Evolutionary conservation across 768 basidiomycete genomes (phyloP).

Genomic region (Collybia sordida): DNA sequence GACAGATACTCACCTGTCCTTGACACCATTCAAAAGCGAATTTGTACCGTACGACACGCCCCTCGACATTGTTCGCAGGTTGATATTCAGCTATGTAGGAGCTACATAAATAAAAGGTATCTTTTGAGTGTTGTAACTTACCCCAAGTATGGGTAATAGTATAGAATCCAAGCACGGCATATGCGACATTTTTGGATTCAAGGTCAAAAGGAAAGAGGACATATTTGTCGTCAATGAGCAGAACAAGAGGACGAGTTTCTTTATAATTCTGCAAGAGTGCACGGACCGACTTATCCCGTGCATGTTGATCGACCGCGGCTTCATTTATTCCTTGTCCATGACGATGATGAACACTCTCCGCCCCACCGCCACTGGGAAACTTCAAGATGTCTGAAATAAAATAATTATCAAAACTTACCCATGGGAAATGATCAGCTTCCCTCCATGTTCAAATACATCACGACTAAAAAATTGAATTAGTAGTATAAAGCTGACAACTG

Average conservation of each 20-base stretch:
- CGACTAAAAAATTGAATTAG: constrained; percentile 43
- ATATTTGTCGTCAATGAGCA: constrained; percentile 77
- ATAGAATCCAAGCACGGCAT: constrained; percentile 69
- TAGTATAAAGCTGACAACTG: not conserved
- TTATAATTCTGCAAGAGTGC: constrained; percentile 62
- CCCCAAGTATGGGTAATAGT: constrained; percentile 72
- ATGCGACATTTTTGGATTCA: constrained; percentile 39
- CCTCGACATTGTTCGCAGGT: constrained; percentile 40
- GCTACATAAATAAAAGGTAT: not conserved
- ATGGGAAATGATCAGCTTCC: constrained; percentile 79
- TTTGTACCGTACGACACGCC: constrained; percentile 72
- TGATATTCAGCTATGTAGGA: constrained; percentile 60
- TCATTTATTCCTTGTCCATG: constrained; percentile 37
- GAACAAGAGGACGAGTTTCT: constrained; percentile 57
- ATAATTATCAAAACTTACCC: constrained; percentile 49
- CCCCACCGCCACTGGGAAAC: constrained; percentile 53
- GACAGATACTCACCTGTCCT: constrained; percentile 45
- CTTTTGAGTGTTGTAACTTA: constrained; percentile 28
- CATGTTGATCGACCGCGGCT: constrained; percentile 64
- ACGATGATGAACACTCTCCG: constrained; percentile 50
- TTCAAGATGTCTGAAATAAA: not conserved
- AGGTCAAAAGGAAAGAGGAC: constrained; percentile 72
- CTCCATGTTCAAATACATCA: constrained; percentile 63
- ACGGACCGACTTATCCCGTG: constrained; percentile 68
- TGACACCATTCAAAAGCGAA: constrained; percentile 87